A percentile compares a stretch with the other conserved stretches of the same genome.
Evolutionary conservation across 2,329 filamentous ascomycete genomes (phyloP).

Genomic region (Boeremia exigua): DNA sequence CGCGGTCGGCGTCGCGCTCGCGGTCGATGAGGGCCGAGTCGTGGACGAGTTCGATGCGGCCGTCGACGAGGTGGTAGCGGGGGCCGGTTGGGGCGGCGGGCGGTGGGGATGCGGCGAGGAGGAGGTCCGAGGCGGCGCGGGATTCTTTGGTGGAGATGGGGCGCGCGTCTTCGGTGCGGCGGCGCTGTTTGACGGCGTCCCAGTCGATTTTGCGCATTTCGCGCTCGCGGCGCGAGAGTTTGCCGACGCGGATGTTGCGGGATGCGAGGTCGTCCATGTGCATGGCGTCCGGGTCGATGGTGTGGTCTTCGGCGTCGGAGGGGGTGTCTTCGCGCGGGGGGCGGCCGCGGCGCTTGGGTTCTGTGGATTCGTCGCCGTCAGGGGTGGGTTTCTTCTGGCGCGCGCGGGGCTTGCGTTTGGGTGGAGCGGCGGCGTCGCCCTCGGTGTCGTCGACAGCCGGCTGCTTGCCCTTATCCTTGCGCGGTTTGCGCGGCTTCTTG

Average conservation of each 20-base stretch:
- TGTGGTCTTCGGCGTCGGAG: constrained; percentile 46
- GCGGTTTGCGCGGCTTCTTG: constrained; percentile 40
- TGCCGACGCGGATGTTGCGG: constrained; percentile 69
- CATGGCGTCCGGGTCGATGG: constrained; percentile 69
- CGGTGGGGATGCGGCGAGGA: constrained; percentile 12
- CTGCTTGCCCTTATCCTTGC: constrained; percentile 31
- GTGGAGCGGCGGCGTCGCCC: constrained; percentile 17
- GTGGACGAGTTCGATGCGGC: constrained; percentile 74
- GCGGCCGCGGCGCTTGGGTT: constrained; percentile 34
- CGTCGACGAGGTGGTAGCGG: constrained; percentile 68
- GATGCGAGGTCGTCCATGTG: constrained; percentile 76
- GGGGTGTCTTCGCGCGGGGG: constrained; percentile 41
- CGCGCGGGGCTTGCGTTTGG: background rate
- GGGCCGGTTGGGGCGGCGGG: constrained; percentile 38
- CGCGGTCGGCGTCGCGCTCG: constrained; percentile 66
- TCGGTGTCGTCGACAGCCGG: constrained; percentile 14
- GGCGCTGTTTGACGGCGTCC: constrained; percentile 54
- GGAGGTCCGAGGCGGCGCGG: constrained; percentile 31
- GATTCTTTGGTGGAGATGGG: constrained; percentile 29
- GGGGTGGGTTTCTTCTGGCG: constrained; percentile 23
- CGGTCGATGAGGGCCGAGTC: constrained; percentile 71
- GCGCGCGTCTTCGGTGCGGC: constrained; percentile 43
- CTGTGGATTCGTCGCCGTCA: constrained; percentile 15
- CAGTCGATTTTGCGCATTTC: constrained; percentile 73
- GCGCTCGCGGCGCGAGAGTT: constrained; percentile 75